Conservation (phyloP, 2,329 filamentous ascomycete genomes). For the Apiospora pterosperma region DNA sequence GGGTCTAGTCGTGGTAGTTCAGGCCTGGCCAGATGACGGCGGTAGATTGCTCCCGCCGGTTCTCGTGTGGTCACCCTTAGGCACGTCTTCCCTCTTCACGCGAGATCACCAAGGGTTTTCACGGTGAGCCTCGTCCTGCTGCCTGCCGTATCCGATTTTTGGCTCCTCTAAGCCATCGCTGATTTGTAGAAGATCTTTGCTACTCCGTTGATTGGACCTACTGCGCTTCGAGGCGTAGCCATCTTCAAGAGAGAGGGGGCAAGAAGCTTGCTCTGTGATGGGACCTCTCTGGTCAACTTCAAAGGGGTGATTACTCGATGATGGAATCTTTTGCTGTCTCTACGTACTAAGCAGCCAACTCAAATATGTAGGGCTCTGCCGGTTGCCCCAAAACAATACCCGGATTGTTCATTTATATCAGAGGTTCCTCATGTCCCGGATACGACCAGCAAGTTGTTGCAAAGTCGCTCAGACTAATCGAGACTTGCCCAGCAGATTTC, state of each 20-base stretch:
- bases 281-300: not conserved
- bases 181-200: not conserved
- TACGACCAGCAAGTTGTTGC: not conserved
- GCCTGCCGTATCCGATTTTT: not conserved
- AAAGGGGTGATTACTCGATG: not conserved
- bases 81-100: not conserved
- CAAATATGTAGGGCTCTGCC: not conserved
- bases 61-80: not conserved
- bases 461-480: not conserved
- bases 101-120: not conserved
- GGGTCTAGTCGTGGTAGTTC: not conserved
- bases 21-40: not conserved
- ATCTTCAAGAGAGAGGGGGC: not conserved
- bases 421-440: not conserved
- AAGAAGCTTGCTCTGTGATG: no score
- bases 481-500: not conserved
- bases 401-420: not conserved
- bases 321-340: not conserved
- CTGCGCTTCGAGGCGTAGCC: not conserved
- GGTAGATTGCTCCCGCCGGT: not conserved
- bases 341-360: not conserved
- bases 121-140: not conserved
- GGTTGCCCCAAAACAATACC: not conserved
- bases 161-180: not conserved
- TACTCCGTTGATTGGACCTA: not conserved